A percentile compares a stretch with the other conserved stretches of the same genome.
These are phyloP conservation scores for Protoeuglena noctilucae DNA, from an alignment of 139 green algal genomes.

Conservation along the genomic window DNA sequence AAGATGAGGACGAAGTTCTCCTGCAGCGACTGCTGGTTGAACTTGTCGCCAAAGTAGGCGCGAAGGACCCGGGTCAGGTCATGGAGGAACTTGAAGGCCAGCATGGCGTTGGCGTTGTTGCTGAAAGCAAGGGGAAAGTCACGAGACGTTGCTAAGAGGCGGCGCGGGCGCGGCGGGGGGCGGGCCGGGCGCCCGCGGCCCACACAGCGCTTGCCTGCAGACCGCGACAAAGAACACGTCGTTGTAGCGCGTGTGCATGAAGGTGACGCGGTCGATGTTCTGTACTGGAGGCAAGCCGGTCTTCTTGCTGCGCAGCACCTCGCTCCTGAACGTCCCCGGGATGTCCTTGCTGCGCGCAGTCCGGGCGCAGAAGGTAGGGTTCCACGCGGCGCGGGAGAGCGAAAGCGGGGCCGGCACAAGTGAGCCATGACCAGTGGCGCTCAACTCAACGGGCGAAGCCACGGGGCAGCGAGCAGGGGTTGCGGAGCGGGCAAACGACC, in stretches of 20 bases:
- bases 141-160: too few species aligned
- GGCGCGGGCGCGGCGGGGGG: too few species aligned
- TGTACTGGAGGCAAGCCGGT: constrained; percentile 59
- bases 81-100: constrained; percentile 79
- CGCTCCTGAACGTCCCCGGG: constrained; percentile 14
- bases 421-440: neutral
- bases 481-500: too few species aligned
- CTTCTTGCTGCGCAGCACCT: too few species aligned
- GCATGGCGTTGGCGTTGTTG: constrained; percentile 82
- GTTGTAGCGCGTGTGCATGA: constrained; percentile 66
- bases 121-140: too few species aligned
- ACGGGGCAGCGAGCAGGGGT: too few species aligned
- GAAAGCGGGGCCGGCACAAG: neutral
- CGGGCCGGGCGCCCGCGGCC: too few species aligned
- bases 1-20: constrained; percentile 96
- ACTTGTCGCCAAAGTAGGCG: constrained; percentile 75
- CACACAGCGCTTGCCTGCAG: too few species aligned
- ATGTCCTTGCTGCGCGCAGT: constrained; percentile 30
- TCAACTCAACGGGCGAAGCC: too few species aligned
- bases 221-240: constrained; percentile 91
- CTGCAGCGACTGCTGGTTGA: constrained; percentile 62
- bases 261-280: constrained; percentile 54
- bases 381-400: neutral
- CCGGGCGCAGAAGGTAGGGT: neutral
- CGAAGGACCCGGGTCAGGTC: constrained; percentile 12